phyloP scores from a whole-genome alignment of 1,284 basidiomycete species.

The Cryptococcus floricola region DNA sequence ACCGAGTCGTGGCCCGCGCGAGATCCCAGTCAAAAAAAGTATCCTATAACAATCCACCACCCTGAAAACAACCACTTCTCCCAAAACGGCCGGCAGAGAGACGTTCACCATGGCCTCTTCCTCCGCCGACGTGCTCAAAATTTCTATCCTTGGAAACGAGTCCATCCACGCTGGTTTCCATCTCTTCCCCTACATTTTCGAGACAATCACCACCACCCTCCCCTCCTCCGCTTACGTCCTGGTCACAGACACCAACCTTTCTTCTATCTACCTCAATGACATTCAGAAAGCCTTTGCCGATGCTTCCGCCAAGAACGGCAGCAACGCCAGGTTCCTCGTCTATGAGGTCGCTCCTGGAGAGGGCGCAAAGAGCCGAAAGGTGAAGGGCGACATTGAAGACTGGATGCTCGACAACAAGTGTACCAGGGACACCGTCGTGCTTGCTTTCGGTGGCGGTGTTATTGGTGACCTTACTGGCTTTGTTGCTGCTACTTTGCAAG shows the following conservation, averaged over 20 bases:
- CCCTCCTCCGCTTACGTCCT: conserved; percentile 87
- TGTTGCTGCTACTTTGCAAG: conserved; percentile 95
- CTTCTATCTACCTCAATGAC: conserved; percentile 65
- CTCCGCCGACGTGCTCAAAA: conserved; percentile 51
- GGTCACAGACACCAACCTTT: conserved; percentile 87
- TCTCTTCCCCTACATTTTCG: conserved; percentile 77
- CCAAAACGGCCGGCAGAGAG: not conserved
- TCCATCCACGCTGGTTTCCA: conserved; percentile 91
- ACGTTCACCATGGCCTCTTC: conserved; percentile 8
- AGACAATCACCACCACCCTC: conserved; percentile 69
- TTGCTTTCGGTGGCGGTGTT: conserved; percentile 94
- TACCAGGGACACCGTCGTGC: conserved; percentile 86
- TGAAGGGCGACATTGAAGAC: conserved; percentile 92
- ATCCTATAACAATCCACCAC: not conserved
- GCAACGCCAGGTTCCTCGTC: conserved; percentile 65
- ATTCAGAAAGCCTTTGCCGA: conserved; percentile 67
- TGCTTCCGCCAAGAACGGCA: conserved; percentile 45
- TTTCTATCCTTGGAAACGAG: conserved; percentile 81
- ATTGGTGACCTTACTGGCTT: conserved; percentile 96
- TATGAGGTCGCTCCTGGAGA: conserved; percentile 86
- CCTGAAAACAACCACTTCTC: not conserved
- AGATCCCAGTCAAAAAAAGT: not conserved
- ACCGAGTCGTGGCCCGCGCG: not conserved
- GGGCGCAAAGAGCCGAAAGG: conserved; percentile 82
- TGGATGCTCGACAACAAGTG: conserved; percentile 83